Evolutionary conservation across 2,329 filamentous ascomycete genomes (phyloP).

Genomic region (Verticillium nonalfalfae): DNA sequence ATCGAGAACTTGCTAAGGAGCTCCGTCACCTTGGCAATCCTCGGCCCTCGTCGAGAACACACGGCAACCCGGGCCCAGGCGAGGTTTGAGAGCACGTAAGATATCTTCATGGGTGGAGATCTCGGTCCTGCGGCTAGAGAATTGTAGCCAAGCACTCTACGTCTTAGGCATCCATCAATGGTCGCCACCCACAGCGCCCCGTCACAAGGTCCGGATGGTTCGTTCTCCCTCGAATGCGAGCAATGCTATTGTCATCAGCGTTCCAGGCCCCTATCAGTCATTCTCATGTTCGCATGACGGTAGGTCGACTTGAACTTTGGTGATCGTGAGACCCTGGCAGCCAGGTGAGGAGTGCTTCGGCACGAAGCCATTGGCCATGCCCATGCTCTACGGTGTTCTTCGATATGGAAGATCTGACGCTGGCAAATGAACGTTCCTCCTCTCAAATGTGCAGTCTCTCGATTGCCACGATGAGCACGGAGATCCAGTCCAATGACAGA

Average conservation of each 20-base stretch:
- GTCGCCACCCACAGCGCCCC: not conserved
- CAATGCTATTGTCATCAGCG: not conserved
- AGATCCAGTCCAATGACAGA: not conserved
- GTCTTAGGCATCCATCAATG: too few relatives aligned
- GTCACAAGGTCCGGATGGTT: not conserved
- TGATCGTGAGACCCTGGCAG: not conserved
- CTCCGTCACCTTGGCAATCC: not conserved
- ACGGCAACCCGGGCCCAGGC: not conserved
- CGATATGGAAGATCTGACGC: too few relatives aligned
- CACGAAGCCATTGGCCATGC: too few relatives aligned
- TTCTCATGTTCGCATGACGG: too few relatives aligned
- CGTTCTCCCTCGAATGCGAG: not conserved
- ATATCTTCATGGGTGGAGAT: not conserved
- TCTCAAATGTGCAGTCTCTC: too few relatives aligned
- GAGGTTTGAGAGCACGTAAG: not conserved
- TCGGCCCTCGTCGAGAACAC: not conserved
- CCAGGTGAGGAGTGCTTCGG: too few relatives aligned
- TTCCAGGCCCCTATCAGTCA: not conserved
- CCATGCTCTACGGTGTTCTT: too few relatives aligned
- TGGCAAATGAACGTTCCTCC: too few relatives aligned
- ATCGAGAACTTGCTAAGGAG: not conserved
- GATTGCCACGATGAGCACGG: not conserved
- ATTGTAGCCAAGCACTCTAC: too few relatives aligned
- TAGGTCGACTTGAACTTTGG: too few relatives aligned
- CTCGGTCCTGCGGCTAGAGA: not conserved